A percentile compares a stretch with the other conserved stretches of the same genome.
phyloP scores from a whole-genome alignment of 106 monocot species.

The Gastrodia elata region DNA sequence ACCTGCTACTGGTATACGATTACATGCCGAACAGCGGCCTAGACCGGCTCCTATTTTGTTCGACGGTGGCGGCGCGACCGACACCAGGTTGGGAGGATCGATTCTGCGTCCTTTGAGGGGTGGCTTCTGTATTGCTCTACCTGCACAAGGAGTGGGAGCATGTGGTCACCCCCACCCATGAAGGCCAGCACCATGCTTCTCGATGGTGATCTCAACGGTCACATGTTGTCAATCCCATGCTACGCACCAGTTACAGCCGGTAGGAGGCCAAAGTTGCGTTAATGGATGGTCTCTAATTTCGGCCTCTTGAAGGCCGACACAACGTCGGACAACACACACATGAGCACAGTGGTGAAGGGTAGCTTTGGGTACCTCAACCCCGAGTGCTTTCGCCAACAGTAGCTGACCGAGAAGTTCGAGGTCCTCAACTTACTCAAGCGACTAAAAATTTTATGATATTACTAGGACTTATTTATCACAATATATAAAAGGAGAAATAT shows the following conservation, averaged over 20 bases:
- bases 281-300: slow-evolving; percentile 58
- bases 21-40: slow-evolving; percentile 77
- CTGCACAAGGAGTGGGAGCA: slow-evolving; percentile 25
- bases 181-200: slow-evolving; percentile 86
- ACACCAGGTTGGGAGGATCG: not conserved
- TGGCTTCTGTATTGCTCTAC: slow-evolving; percentile 8
- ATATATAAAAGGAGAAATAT: too few relatives aligned
- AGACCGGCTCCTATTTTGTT: not conserved
- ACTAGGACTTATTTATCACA: too few relatives aligned
- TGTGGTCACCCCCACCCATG: slow-evolving; percentile 67
- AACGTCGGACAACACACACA: slow-evolving; percentile 42
- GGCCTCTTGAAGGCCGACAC: slow-evolving; percentile 66
- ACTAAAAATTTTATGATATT: too few relatives aligned
- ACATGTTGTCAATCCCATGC: not conserved
- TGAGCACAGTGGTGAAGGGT: slow-evolving; percentile 83
- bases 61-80: too few relatives aligned
- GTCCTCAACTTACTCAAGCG: too few relatives aligned
- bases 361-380: slow-evolving; percentile 85
- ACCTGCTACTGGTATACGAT: slow-evolving; percentile 52
- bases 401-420: slow-evolving; percentile 76
- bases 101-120: not conserved
- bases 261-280: slow-evolving; percentile 20
- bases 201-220: slow-evolving; percentile 60
- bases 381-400: slow-evolving; percentile 66
- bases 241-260: not conserved